Base-by-base conservation (phyloP, 2,329 filamentous ascomycete genomes). In the Monilinia laxa region DNA sequence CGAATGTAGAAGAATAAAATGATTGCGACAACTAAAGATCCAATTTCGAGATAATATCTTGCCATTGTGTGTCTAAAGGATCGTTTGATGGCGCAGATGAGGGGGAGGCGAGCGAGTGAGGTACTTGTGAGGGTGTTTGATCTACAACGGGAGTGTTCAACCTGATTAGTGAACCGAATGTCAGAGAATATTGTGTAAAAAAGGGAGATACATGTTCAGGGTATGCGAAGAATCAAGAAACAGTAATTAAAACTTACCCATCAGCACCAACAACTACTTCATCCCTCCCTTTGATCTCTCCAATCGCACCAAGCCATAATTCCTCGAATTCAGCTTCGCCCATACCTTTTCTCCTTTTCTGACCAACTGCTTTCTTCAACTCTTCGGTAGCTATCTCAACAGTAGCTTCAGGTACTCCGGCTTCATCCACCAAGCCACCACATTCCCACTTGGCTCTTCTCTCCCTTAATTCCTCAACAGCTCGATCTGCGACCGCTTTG, bases 361-460 rank as follows among this genome's bases (percentile, higher is more conserved):
- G 85, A 72, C 84, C 86, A 70, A 97, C 87, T 66, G 87, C 85
- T 70, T 90, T 82, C 80, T 94, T 97, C 69, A 98, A 81, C 64
- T 92, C 89, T 38, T 87, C 78, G 69, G 88, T 87, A 59, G 81
- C 80, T 54, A 90, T 84, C 71, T 93, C 91, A 40, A 83, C 81
- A 20, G 86, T 82, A 14, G 85, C 80, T 3, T 86, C 80, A 28
- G 80, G 81, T 64, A 85, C 81, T 12, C 89, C 88, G 58, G 86
- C 80, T 35, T 89, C 85, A 69, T 88, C 82, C 4, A 82, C 76
- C 16, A 89, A 81, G 68, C 92, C 89, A 23, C 93, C 92, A 74
- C 95, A 99, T 80, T 99, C 95, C 74, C 88, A 97, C 74, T 93
- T 89, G 65, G 95, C 95, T 68, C 92, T 88, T 52, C 91, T 88